Base-by-base conservation (phyloP, 1,284 basidiomycete genomes). In the Cystobasidium pallidum region DNA sequence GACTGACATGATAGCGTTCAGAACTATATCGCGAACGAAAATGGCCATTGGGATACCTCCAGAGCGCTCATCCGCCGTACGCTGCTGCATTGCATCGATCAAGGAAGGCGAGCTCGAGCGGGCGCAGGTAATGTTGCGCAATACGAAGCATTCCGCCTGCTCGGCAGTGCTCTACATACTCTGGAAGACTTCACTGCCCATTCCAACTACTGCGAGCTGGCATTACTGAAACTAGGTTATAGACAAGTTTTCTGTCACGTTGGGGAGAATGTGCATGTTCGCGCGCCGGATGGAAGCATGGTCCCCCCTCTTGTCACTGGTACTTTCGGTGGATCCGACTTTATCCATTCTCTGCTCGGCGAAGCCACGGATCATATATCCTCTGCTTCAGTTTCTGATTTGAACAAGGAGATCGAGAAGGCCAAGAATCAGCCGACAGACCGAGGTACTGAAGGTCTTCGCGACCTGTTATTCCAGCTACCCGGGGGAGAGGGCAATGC, bases 1-100 rank as follows among this genome's bases (percentile, higher is more conserved):
- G 95, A 92, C 91, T 2, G 91, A 89, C 76, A 89, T 87, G 0
- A 86, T 95, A 32, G 85, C 92, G 85, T 89, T 6, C 43, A 45
- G 88, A 94, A 94, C 79, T 97, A 95, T 80, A 94, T 96, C 73
- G 91, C 91, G 1, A 94, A 94, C 76, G 82, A 82, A 78, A 88
- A 88, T 86, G 76, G 70, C 36, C 73, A 77, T 30, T 97, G 93
- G 92, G 91, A 93, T 75, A 96, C 94, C 0, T 94, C 91, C 1
- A 83, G 85, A 41, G 91, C 89, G 79, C 84, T 86, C 75, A 81
- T 84, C 34, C 83, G 73, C 86, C 92, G 84, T 26, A 76, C 87
- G 0, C 83, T 97, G 19, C 86, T 90, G 77, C 83, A 85, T 36
- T 91, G 89, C 79, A 85, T 86, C 75, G 81, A 85, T 41, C 26